Evolutionary conservation across 495 filamentous ascomycete species (phyloP), one percentile per base, ranked within the genome.

Genomic region (Acidiella bohemica): DNA sequence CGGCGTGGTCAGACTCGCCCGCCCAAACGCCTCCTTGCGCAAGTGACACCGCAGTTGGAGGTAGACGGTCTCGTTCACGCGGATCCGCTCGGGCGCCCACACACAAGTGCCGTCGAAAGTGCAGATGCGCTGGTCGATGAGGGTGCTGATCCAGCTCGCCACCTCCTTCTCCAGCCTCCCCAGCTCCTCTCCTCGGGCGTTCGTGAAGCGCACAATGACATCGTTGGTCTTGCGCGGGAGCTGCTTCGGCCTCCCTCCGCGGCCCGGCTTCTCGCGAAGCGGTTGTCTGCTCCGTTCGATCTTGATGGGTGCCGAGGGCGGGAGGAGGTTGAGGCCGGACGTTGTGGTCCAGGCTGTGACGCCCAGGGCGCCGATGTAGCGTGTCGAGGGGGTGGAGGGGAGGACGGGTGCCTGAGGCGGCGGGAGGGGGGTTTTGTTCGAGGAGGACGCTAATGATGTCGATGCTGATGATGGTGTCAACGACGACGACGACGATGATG

Each of bases 131-230:
- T 95, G 90, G 49, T 97, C 90, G 36, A 97, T 76, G 46, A 97
- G 60, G 0, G 86, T 79, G 14, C 87, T 93, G 8, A 97, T 80
- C 86, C 92, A 97, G 36, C 77, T 74, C n/a, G 90, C 85, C 10
- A 73, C 78, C 26, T 97, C 90, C 42, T 83, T 82, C 17, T 84
- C 80, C n/a, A 97, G 60, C 48, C 90, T 67, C 12, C 92, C 90
- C 29, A 97, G 65, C 54, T 97, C 90, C 40, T 80, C 75, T 10
- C 87, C 88, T 36, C 59, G 66, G 3, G 62, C 54, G 53, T 85
- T 92, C 2, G 81, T 93, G 56, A 97, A 96, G 12, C 90, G 78
- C n/a, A 95, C 92, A 34, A 97, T 69, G 24, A 94, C 76, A 59
- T 97, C 90, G 19, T 81, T 60, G 52, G 67, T 40, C 44, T 64